These are phyloP conservation scores for Westerdykella sp. DNA, from an alignment of 2,329 filamentous ascomycete genomes.

Conservation along the genomic window DNA sequence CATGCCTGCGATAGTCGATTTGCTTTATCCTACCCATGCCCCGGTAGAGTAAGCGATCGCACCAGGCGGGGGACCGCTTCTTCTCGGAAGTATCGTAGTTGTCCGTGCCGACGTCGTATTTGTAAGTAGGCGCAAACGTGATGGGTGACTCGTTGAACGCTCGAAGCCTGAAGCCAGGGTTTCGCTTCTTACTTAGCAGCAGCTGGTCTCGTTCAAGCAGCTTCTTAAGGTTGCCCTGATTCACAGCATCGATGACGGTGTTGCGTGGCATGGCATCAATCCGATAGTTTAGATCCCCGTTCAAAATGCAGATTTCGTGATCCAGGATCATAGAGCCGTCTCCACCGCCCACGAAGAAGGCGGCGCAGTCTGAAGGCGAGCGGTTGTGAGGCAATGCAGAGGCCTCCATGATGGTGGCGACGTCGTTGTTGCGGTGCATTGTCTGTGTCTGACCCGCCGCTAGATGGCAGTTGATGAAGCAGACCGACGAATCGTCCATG, in stretches of 20 bases:
- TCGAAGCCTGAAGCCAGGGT: constrained; percentile 80
- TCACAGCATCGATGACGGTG: constrained; percentile 79
- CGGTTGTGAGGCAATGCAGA: constrained; percentile 66
- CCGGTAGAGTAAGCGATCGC: constrained; percentile 84
- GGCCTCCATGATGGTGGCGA: constrained; percentile 81
- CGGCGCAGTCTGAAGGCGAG: constrained; percentile 59
- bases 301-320: constrained; percentile 94
- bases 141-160: constrained; percentile 89
- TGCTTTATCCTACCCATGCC: constrained; percentile 78
- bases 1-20: constrained; percentile 79
- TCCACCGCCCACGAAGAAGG: constrained; percentile 83
- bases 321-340: constrained; percentile 93
- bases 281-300: constrained; percentile 95
- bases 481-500: constrained; percentile 87
- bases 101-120: constrained; percentile 94
- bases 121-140: constrained; percentile 92
- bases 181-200: constrained; percentile 79
- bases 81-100: constrained; percentile 94
- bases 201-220: constrained; percentile 91
- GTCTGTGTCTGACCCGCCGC: constrained; percentile 91
- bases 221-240: constrained; percentile 72
- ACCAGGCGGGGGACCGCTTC: constrained; percentile 91
- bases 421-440: constrained; percentile 83
- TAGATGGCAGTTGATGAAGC: constrained; percentile 95
- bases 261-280: constrained; percentile 96